Base-by-base conservation (phyloP, 2,329 filamentous ascomycete genomes). In the Claviceps capensis region DNA sequence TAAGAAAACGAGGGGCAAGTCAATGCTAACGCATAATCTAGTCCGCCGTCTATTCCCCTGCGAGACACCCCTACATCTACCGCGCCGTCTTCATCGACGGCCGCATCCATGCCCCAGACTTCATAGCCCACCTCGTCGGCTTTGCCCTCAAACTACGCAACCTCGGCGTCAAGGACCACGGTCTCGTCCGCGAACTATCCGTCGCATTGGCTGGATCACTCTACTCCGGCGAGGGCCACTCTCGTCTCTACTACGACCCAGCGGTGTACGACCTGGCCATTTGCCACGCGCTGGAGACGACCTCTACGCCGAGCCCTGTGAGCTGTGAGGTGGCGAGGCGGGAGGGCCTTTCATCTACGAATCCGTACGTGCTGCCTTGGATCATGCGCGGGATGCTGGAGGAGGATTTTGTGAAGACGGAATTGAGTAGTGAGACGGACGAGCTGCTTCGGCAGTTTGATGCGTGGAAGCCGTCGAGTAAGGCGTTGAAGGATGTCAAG, bases 1-100 rank as follows among this genome's bases (percentile, higher is more conserved):
- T 11, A 14, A 43, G 4, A 43, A 43, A 11, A 22, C 11, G 41
- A 43, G 2, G 11, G 13, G 8, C 4, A 43, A 11, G 17, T 7
- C 1, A 22, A 13, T 22, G 26, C 47, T 53, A 53, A 50, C 59
- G 19, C 9, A 30, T 5, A 41, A 40, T 26, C n/a, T 47, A 72
- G 81, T 96, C 90, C 2, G 89, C 91, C 16, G 81, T 93, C 0
- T 95, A 94, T 67, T 85, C 88, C 0, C 86, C 86, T 0, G 82
- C 89, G 4, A 82, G 81, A 19, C 93, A 98, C 62, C 93, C 93
- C 0, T 90, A 96, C 65, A 91, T 97, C 53, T 95, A 89, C 65
- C 83, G 93, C 30, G 88, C 90, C n/a, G 89, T 95, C 16, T 97
- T 97, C 64, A 86, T 98, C 51, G 91, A 98, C 66, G 88, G 90